Evolutionary conservation across 2,329 filamentous ascomycete species (phyloP).

Genomic region (Sphaerostilbella broomeana): DNA sequence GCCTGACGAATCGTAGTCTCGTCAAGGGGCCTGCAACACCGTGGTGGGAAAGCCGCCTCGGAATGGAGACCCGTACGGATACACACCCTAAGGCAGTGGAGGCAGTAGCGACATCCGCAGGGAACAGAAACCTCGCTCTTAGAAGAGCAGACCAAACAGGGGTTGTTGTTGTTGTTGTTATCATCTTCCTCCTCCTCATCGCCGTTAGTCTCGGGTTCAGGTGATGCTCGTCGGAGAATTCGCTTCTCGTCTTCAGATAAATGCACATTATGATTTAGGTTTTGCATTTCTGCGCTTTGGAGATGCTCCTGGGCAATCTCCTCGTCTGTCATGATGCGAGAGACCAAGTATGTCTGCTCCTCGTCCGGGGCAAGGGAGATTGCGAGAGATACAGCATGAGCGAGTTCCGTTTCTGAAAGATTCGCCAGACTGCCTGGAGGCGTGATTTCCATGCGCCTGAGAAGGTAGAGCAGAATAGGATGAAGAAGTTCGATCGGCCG

Average conservation of each 20-base stretch:
- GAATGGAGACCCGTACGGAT: constrained; percentile 18
- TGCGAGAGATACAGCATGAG: constrained; percentile 15
- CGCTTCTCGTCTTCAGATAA: not conserved
- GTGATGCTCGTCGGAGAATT: constrained; percentile 1
- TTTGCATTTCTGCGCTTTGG: constrained; percentile 12
- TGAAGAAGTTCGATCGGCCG: constrained; percentile 14
- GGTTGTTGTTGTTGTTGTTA: not conserved
- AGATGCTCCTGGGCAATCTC: constrained; percentile 17
- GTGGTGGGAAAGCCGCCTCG: constrained; percentile 19
- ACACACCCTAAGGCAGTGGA: constrained; percentile 15
- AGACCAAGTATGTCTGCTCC: constrained; percentile 17
- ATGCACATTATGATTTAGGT: constrained; percentile 2
- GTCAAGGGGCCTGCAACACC: constrained; percentile 17
- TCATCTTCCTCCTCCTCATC: not conserved
- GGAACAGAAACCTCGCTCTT: constrained; percentile 5
- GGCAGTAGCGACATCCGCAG: constrained; percentile 19
- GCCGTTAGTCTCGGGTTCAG: not conserved
- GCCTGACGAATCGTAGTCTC: constrained; percentile 14
- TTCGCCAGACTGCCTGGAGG: not conserved
- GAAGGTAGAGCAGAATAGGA: constrained; percentile 17
- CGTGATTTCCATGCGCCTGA: constrained; percentile 11
- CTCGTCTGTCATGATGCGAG: constrained; percentile 19
- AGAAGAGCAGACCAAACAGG: constrained; percentile 17
- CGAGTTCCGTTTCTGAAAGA: constrained; percentile 15
- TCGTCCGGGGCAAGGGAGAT: constrained; percentile 16